Percentiles rank a stretch among this genome's conserved stretches.
Conservation (phyloP, 2,329 filamentous ascomycete species). For the Apiospora sp. region DNA sequence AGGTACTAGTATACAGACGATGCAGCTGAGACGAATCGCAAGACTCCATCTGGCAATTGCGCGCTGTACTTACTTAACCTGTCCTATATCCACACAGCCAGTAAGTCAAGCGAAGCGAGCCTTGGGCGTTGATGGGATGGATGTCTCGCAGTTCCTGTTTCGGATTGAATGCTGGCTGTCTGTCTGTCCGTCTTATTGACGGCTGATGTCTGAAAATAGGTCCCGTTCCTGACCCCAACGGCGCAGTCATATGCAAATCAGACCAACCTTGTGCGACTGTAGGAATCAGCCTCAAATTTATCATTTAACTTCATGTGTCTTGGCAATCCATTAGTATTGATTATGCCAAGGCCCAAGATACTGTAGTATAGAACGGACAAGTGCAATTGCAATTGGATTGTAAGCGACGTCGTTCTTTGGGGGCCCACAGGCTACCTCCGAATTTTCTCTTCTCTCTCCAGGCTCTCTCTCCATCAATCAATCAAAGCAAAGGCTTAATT, state of each 20-base stretch:
- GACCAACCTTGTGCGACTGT: not conserved
- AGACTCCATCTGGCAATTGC: not conserved
- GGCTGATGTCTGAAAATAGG: not conserved
- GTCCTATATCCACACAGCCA: not conserved
- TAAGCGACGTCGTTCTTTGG: not conserved
- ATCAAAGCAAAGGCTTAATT: not conserved
- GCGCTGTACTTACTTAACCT: not conserved
- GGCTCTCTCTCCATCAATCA: not conserved
- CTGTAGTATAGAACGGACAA: no score
- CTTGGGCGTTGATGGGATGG: not conserved
- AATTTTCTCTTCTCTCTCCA: not conserved
- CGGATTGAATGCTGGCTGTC: not conserved
- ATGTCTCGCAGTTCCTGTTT: constrained; percentile 2
- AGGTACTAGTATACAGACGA: not conserved
- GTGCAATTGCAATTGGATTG: no score
- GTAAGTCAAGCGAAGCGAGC: not conserved
- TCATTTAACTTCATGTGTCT: not conserved
- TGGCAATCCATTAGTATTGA: no score
- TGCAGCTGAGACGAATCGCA: not conserved
- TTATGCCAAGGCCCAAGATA: no score
- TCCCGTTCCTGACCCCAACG: not conserved
- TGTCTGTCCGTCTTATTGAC: not conserved
- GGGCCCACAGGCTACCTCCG: not conserved
- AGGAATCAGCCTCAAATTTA: not conserved
- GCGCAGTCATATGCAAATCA: not conserved